Base-by-base conservation (phyloP, 2,329 filamentous ascomycete species). In the Talaromyces verruculosus region DNA sequence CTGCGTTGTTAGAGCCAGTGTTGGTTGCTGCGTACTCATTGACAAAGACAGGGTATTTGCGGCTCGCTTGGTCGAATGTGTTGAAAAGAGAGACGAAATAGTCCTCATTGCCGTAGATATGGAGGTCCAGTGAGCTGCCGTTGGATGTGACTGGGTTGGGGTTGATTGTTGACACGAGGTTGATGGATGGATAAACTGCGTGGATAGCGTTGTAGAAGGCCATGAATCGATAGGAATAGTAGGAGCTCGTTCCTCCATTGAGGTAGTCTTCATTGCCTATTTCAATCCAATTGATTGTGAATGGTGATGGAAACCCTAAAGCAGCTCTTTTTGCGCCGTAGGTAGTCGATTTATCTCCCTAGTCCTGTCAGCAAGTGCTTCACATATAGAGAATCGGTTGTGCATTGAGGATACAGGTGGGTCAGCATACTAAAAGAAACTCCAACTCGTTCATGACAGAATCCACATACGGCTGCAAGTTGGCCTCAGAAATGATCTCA, bases 251-350 rank as follows among this genome's bases (percentile, higher is more conserved):
- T 0, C 82, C 84, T 3, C 81, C 81, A 30, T 80, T 82, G 3
- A 89, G 82, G 79, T 85, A 85, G 70, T 91, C 88, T 73, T 91
- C 88, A 73, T 91, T 90, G 66, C 89, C 88, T 51, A 90, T 77
- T 75, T 90, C 88, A 64, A 90, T 85, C 69, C 85, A 88, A 11
- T 83, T 79, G 59, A 91, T 80, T 35, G 74, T 78, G 77, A 86
- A 90, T 0, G 88, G 88, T 66, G 87, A 81, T 0, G 86, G 82
- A 70, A 89, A 84, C 3, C 88, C 88, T 2, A 88, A 80, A 51
- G 83, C 76, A 6, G 86, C 87, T 19, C 88, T 85, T 6, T 83
- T 75, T 3, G 83, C 80, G 43, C 76, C 75, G n/a, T 72, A 76
- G 10, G 69, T 51, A 1, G 76, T 79, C 30, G 71, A 69, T 1